Evolutionary conservation across 306 rosid species (phyloP).

Genomic region (Cicer chorassanicum): DNA sequence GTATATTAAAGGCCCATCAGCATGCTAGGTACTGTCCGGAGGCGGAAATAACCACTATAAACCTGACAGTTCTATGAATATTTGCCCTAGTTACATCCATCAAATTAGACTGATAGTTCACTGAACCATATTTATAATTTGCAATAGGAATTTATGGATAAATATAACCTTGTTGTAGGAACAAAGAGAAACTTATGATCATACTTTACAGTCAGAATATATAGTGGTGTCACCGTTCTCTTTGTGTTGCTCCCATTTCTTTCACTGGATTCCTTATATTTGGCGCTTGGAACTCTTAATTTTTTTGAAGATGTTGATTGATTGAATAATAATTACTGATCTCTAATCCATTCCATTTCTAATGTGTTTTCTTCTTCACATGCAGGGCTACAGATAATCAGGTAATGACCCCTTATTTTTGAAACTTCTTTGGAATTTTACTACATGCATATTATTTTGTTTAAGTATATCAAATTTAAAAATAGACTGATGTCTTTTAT

Average conservation of each 20-base stretch:
- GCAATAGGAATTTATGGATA: neutral
- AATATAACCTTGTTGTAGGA: slow-evolving; percentile 4
- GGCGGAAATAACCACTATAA: slow-evolving; percentile 19
- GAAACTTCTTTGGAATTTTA: slow-evolving; percentile 11
- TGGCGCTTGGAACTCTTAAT: neutral
- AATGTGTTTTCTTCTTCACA: slow-evolving; percentile 40
- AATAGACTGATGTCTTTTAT: slow-evolving; percentile 8
- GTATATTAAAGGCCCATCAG: neutral
- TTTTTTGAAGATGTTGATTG: neutral
- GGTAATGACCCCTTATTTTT: slow-evolving; percentile 56
- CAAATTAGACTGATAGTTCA: slow-evolving; percentile 2
- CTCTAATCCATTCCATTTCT: slow-evolving; percentile 43
- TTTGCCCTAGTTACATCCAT: neutral
- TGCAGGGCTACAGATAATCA: slow-evolving; percentile 98
- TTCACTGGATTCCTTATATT: slow-evolving; percentile 26
- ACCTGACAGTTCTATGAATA: neutral
- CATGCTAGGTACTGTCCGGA: slow-evolving; percentile 11
- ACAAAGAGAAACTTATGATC: slow-evolving; percentile 15
- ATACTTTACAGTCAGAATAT: slow-evolving; percentile 11
- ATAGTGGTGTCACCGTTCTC: slow-evolving; percentile 15
- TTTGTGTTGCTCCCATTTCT: slow-evolving; percentile 16
- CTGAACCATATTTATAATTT: slow-evolving; percentile 32
- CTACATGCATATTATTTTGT: neutral
- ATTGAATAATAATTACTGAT: slow-evolving; percentile 22
- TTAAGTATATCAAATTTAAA: slow-evolving; percentile 11